Evolutionary conservation across 2,329 filamentous ascomycete species (phyloP).

Genomic region (Coleophoma eucalyptorum): DNA sequence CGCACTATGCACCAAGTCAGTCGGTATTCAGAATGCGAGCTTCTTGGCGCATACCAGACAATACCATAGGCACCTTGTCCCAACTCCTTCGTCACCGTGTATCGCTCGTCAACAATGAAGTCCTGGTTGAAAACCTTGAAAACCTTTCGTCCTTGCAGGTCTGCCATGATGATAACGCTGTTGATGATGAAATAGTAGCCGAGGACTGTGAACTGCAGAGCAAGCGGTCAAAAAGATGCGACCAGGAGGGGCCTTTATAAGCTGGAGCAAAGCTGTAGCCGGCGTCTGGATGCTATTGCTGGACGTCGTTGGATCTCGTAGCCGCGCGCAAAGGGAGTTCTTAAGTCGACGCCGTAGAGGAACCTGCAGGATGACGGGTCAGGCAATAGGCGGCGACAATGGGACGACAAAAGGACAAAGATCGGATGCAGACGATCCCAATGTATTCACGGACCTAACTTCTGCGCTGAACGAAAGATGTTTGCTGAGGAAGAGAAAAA

Average conservation of each 20-base stretch:
- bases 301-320: not conserved
- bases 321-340: not conserved
- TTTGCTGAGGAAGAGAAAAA: too few species aligned
- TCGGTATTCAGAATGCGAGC: conserved; percentile 18
- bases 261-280: not conserved
- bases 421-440: too few species aligned
- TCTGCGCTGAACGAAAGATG: too few species aligned
- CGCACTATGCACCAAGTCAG: conserved; percentile 53
- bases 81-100: conserved; percentile 97
- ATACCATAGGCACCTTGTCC: conserved; percentile 98
- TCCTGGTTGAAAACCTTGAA: conserved; percentile 99
- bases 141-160: conserved; percentile 68
- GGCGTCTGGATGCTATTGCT: not conserved
- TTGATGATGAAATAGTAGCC: too few species aligned
- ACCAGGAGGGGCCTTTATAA: not conserved
- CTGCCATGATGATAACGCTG: conserved; percentile 21
- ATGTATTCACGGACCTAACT: too few species aligned
- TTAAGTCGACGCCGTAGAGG: too few species aligned
- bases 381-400: not conserved
- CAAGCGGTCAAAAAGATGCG: not conserved
- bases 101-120: conserved; percentile 96
- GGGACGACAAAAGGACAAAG: not conserved
- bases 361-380: not conserved
- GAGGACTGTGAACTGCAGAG: not conserved
- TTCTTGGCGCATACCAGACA: conserved; percentile 69